These are phyloP conservation scores for Colletotrichum shisoi DNA, from an alignment of 2,329 filamentous ascomycete species.

Conservation along the genomic window DNA sequence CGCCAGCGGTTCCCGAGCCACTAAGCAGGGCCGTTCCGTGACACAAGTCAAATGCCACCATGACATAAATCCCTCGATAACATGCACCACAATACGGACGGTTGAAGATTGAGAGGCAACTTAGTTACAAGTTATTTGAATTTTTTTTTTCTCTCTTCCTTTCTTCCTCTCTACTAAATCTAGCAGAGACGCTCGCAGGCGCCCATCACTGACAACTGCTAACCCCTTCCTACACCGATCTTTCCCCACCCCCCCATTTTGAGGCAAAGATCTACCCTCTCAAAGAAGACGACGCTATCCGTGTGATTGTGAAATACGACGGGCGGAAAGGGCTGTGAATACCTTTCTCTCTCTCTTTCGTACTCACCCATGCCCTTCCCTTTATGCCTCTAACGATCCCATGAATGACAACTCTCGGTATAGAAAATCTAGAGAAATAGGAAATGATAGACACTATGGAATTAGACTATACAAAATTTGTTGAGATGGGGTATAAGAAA, in stretches of 20 bases:
- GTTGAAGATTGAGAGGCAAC: background rate
- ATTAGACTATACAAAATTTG: slow-evolving; percentile 27
- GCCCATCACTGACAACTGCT: slow-evolving; percentile 12
- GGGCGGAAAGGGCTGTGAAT: slow-evolving; percentile 28
- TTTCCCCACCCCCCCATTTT: slow-evolving; percentile 1
- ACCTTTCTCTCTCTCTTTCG: background rate
- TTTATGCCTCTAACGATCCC: background rate
- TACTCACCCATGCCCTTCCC: background rate
- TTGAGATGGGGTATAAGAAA: slow-evolving; percentile 25
- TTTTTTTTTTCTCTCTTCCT: background rate
- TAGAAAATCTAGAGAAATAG: background rate
- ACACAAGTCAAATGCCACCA: slow-evolving; percentile 11
- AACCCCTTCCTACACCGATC: slow-evolving; percentile 18
- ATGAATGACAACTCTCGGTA: slow-evolving; percentile 17
- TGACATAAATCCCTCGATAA: background rate
- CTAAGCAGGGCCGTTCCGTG: background rate
- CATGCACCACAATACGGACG: background rate
- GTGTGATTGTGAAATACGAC: slow-evolving; percentile 18
- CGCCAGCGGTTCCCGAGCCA: background rate
- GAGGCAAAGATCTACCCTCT: slow-evolving; percentile 22
- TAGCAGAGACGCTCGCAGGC: slow-evolving; percentile 1
- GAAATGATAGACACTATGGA: slow-evolving; percentile 31
- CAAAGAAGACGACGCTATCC: slow-evolving; percentile 7
- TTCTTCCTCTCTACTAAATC: background rate
- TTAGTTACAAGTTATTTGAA: background rate